Conservation (phyloP, 2,329 filamentous ascomycete species). For the Sporothrix euskadiensis region DNA sequence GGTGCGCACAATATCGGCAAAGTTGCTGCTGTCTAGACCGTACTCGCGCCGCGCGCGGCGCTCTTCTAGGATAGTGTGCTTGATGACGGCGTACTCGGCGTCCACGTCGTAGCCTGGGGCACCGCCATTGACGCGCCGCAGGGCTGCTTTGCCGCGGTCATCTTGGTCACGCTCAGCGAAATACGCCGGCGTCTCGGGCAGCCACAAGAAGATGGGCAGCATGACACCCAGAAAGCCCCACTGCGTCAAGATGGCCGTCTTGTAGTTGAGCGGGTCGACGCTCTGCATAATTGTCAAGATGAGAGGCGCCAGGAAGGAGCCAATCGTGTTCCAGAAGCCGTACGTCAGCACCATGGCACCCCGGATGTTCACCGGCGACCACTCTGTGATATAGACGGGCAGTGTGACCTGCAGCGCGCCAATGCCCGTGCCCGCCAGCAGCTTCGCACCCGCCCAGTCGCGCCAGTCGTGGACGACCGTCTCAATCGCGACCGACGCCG, state of each 20-base stretch:
- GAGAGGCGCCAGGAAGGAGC: constrained; percentile 26
- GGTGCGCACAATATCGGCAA: constrained; percentile 21
- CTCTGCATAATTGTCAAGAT: constrained; percentile 23
- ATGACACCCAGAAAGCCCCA: constrained; percentile 33
- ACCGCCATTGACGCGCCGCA: constrained; percentile 32
- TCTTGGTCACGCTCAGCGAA: constrained; percentile 31
- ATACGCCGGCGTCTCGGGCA: constrained; percentile 32
- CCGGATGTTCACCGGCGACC: constrained; percentile 30
- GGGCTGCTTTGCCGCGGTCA: constrained; percentile 31
- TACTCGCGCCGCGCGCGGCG: constrained; percentile 19
- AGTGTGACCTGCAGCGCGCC: constrained; percentile 31
- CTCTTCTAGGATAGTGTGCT: constrained; percentile 32
- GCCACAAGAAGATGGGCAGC: constrained; percentile 32
- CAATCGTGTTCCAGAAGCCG: constrained; percentile 29
- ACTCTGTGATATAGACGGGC: constrained; percentile 31
- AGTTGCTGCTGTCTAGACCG: constrained; percentile 11
- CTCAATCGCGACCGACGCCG: constrained; percentile 28
- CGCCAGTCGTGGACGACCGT: constrained; percentile 28
- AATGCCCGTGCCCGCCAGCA: constrained; percentile 30
- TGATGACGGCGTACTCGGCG: constrained; percentile 32
- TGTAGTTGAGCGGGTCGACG: constrained; percentile 27
- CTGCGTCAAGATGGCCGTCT: constrained; percentile 30
- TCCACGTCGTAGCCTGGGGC: constrained; percentile 32
- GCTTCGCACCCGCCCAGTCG: constrained; percentile 31
- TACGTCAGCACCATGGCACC: constrained; percentile 30